Base-by-base conservation (phyloP, 768 basidiomycete species). In the Jaapia argillacea region DNA sequence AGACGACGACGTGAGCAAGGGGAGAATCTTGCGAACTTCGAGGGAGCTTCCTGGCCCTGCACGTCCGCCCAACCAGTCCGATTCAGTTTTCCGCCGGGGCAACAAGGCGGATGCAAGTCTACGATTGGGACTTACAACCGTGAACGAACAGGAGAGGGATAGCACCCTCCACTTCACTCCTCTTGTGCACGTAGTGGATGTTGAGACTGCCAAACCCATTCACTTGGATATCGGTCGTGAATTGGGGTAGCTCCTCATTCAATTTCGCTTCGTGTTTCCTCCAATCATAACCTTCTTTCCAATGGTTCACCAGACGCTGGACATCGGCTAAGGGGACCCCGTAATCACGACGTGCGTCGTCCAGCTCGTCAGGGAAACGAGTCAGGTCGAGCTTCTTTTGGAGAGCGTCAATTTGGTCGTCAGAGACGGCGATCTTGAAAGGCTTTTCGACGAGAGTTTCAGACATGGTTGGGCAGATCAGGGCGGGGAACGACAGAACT, bases 41-140 rank as follows among this genome's bases (percentile, higher is more conserved):
- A 71, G 43, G 54, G 79, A 77, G 43, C 70, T 66, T 42, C 80
- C 79, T 0, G 79, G 77, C 80, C 81, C 78, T 78, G 45, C 10
- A 43, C 43, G 27, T 35, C 42, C 13, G 20, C 28, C 6, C 18
- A 6, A 16, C 40, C 37, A 45, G 36, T 39, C 22, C 10, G 28
- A 33, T 33, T 10, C 28, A 33, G 28, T 33, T n/a, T n/a, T n/a
- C n/a, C n/a, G n/a, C n/a, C n/a, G n/a, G n/a, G n/a, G 28, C 28
- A 10, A 16, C 28, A 33, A 33, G 28, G 28, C 10, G 28, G n/a
- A n/a, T n/a, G n/a, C n/a, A n/a, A n/a, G n/a, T n/a, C 16, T 33
- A 10, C 28, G 28, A 33, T 16, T 16, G 10, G 10, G 28, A 33
- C 66, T 25, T 43, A 68, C 78, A 81, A 31, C 79, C 79, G 45